Conservation (phyloP, 257 asterid species). For the Perilla frutescens region DNA sequence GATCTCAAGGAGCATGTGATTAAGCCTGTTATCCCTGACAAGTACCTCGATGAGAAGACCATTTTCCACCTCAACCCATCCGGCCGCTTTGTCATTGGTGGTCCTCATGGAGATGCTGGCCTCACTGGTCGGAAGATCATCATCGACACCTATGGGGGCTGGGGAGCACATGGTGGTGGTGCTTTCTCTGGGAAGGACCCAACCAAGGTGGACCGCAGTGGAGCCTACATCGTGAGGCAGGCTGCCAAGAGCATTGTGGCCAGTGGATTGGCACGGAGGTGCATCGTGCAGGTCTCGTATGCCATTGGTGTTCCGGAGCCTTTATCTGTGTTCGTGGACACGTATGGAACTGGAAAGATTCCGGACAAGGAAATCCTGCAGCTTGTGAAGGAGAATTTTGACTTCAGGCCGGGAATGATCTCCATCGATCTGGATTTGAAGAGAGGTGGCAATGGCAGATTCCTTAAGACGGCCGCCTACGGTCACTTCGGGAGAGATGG, state of each 20-base stretch:
- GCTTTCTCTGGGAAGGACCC: constrained; percentile 47
- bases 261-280: constrained; percentile 44
- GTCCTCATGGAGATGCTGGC: constrained; percentile 45
- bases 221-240: constrained; percentile 46
- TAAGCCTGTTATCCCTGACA: constrained; percentile 41
- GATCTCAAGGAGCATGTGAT: too few relatives aligned
- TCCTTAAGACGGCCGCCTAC: constrained; percentile 50
- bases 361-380: constrained; percentile 48
- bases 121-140: too few relatives aligned
- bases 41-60: constrained; percentile 46
- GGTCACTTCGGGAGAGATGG: constrained; percentile 49
- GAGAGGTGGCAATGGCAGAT: constrained; percentile 47
- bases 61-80: constrained; percentile 41
- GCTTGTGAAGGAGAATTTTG: constrained; percentile 39
- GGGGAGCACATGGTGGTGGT: constrained; percentile 49
- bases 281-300: constrained; percentile 51
- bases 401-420: constrained; percentile 41
- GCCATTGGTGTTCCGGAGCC: constrained; percentile 52
- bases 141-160: constrained; percentile 48
- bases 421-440: constrained; percentile 46
- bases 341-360: constrained; percentile 46
- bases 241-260: constrained; percentile 52
- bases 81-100: constrained; percentile 38
- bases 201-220: constrained; percentile 49
- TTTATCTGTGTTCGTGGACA: constrained; percentile 47